These are phyloP conservation scores for Agrostemma githago DNA, from an alignment of 148 eudicot species.

Conservation along the genomic window DNA sequence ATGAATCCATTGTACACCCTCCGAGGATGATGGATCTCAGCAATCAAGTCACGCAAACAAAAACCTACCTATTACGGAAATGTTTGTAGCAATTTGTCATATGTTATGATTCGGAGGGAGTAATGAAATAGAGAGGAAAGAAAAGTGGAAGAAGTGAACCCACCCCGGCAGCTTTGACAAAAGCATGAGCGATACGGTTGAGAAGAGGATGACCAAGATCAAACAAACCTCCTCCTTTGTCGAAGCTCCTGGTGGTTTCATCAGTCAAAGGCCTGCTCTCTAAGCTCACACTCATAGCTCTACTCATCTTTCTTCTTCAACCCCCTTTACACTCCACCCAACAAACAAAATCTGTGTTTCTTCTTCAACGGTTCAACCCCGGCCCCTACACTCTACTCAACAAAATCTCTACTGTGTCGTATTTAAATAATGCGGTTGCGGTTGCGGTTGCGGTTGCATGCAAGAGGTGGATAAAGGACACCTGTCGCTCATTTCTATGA, in stretches of 20 bases:
- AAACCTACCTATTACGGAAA: no score
- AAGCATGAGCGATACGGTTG: slow-evolving; percentile 72
- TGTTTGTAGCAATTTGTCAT: no score
- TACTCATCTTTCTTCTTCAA: background rate
- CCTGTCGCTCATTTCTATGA: slow-evolving; percentile 18
- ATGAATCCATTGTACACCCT: no score
- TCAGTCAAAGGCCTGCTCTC: slow-evolving; percentile 51
- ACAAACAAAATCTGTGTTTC: background rate
- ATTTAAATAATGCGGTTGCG: no score
- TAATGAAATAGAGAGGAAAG: background rate
- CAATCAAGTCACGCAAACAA: no score
- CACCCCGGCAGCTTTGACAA: slow-evolving; percentile 87
- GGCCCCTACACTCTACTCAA: no score
- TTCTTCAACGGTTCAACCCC: background rate
- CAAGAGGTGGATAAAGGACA: background rate
- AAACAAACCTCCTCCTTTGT: slow-evolving; percentile 43
- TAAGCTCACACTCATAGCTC: slow-evolving; percentile 16
- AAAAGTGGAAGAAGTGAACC: background rate
- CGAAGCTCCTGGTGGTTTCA: slow-evolving; percentile 49
- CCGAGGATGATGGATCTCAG: no score
- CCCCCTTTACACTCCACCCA: no score
- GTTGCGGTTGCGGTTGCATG: background rate
- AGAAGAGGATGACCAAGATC: slow-evolving; percentile 92
- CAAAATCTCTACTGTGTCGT: background rate
- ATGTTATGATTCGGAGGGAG: background rate